These are phyloP conservation scores for Beauveria sp. DNA, from an alignment of 2,329 filamentous ascomycete genomes.

Conservation along the genomic window DNA sequence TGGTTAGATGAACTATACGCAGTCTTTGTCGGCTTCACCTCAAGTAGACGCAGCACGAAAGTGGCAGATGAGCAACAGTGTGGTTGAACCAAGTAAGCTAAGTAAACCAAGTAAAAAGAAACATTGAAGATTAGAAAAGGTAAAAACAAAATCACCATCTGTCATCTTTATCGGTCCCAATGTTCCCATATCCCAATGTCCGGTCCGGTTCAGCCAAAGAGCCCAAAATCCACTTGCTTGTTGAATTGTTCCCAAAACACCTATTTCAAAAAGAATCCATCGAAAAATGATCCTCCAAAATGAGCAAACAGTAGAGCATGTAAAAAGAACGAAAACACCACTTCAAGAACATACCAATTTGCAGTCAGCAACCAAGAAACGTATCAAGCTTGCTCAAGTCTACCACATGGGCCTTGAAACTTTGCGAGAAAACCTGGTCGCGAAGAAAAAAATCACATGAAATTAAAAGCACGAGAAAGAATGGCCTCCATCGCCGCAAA, in stretches of 20 bases:
- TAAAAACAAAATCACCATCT: not conserved
- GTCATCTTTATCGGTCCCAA: not conserved
- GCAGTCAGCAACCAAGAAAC: no score
- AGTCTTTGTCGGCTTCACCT: no score
- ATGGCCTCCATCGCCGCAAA: constrained; percentile 42
- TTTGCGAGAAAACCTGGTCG: no score
- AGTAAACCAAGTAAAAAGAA: not conserved
- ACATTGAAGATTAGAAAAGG: not conserved
- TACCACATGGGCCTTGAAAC: no score
- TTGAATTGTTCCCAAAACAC: not conserved
- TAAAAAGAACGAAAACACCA: not conserved
- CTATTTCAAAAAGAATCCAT: constrained; percentile 3
- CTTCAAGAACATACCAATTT: not conserved
- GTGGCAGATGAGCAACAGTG: no score
- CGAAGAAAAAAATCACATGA: not conserved
- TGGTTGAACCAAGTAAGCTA: not conserved
- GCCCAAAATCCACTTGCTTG: not conserved
- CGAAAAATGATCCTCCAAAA: not conserved
- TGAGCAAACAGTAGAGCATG: not conserved
- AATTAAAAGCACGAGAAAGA: constrained; percentile 34
- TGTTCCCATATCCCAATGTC: not conserved
- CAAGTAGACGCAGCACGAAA: no score
- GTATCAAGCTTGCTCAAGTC: no score
- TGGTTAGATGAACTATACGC: no score
- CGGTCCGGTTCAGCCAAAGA: not conserved